Evolutionary conservation across 1,284 basidiomycete species (phyloP), one percentile per base, ranked within the genome.

Genomic region (Austroboletus olivaceoglutinosus): DNA sequence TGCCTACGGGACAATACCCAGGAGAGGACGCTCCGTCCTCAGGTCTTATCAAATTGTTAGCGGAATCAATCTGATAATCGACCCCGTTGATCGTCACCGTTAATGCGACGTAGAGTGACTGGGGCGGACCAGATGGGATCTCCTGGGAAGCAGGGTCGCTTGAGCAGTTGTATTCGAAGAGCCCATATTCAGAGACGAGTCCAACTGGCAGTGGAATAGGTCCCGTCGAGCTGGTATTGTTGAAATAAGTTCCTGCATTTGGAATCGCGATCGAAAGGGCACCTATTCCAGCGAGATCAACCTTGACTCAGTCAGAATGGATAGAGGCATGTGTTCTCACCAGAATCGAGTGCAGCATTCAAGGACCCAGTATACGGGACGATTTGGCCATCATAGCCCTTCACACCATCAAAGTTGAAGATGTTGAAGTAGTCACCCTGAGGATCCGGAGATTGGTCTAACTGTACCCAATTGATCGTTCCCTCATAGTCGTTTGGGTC

Each of bases 401-500:
- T 70, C 27, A 67, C 50, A 0, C 63, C 67, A 48, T 67, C 65
- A 13, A 70, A 57, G 13, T 15, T 36, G 38, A 67, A 63, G 8
- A 36, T 53, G 18, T 67, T 68, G 36, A 48, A 31, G 34, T 46
- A 61, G 37, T 56, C 50, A 16, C 43, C 48, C 0, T 31, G 47
- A 4, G 52, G 45, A 44, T 61, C 54, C 3, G 64, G 66, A 4
- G 10, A 46, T 37, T 57, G 51, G 27, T 54, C 15, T n/a, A 67
- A 42, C 30, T 53, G 53, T 19, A 69, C 62, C 62, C 69, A 67
- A 30, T 68, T 66, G 25, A 69, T 68, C 11, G 53, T 56, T 31
- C 68, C 65, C 50, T 68, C 59, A 18, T 69, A 69, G 27, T 67
- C 67, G 12, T 63, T 61, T 16, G 62, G 68, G 31, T 70, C 67